These are phyloP conservation scores for Papiliotrema nemorosa DNA, from an alignment of 1,284 basidiomycete species.

Conservation along the genomic window DNA sequence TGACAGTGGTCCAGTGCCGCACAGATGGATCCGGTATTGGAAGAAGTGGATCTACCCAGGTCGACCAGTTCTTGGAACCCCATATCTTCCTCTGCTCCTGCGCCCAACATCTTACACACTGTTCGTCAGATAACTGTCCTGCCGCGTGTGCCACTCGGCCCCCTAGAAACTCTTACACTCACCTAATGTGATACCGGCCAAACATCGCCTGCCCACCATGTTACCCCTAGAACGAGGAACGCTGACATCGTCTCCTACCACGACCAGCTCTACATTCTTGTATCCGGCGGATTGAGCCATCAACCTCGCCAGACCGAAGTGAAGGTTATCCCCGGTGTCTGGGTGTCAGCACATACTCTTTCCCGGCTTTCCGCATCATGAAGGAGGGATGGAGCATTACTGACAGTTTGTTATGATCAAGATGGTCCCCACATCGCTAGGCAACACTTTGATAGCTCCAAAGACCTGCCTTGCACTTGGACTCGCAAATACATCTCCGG, in stretches of 20 bases:
- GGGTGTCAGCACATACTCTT: background rate
- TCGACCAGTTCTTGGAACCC: constrained; percentile 33
- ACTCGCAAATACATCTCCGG: constrained; percentile 55
- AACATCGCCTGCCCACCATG: constrained; percentile 52
- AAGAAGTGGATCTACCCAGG: constrained; percentile 35
- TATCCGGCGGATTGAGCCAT: constrained; percentile 40
- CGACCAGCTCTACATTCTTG: constrained; percentile 52
- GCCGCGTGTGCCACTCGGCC: too few species aligned
- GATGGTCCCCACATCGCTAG: constrained; percentile 48
- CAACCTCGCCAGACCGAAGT: constrained; percentile 51
- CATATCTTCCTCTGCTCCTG: constrained; percentile 36
- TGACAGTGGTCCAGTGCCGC: constrained; percentile 54
- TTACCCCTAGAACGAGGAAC: constrained; percentile 51
- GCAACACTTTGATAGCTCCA: constrained; percentile 50
- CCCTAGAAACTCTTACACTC: too few species aligned
- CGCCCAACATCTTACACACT: constrained; percentile 48
- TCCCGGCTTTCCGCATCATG: background rate
- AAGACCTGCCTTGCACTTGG: constrained; percentile 53
- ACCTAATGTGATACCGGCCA: constrained; percentile 50
- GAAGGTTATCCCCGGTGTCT: constrained; percentile 52
- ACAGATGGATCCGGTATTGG: constrained; percentile 51
- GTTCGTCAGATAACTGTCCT: background rate
- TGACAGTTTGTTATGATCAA: constrained; percentile 52
- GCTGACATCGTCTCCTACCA: constrained; percentile 53
- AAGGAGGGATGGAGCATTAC: constrained; percentile 3